Percentiles rank a stretch among this genome's conserved stretches.
phyloP scores from a whole-genome alignment of 1,139 yeast species.

The Candida glucosophila region DNA sequence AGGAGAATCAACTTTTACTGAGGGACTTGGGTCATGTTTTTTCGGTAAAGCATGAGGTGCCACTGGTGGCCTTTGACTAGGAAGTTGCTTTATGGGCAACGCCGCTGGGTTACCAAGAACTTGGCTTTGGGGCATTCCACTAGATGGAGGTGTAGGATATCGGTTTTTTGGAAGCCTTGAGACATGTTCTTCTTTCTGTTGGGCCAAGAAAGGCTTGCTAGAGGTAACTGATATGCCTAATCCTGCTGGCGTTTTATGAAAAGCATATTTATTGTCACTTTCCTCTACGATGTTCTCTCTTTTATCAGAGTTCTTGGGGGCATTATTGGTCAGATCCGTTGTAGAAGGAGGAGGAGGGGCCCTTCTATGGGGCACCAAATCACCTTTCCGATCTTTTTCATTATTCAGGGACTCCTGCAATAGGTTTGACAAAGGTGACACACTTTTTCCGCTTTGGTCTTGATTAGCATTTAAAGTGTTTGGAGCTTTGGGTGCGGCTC shows the following conservation, averaged over 20 bases:
- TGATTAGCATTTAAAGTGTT: conserved; percentile 30
- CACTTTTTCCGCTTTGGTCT: conserved; percentile 11
- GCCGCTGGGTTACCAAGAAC: background rate
- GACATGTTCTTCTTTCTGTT: background rate
- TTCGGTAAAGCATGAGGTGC: background rate
- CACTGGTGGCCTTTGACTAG: conserved; percentile 1
- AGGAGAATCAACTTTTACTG: no score
- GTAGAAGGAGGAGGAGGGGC: conserved; percentile 48
- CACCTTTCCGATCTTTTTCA: conserved; percentile 8
- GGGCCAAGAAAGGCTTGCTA: background rate
- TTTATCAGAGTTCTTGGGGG: conserved; percentile 1
- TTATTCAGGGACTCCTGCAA: conserved; percentile 14
- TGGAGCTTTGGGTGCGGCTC: conserved; percentile 40
- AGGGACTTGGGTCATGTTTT: background rate
- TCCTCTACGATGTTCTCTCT: conserved; percentile 1
- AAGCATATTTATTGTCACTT: no score
- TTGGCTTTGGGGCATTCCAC: background rate
- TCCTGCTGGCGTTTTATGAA: conserved; percentile 12
- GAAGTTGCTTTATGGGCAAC: background rate
- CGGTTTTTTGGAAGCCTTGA: no score
- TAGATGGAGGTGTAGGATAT: background rate
- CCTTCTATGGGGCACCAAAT: conserved; percentile 40
- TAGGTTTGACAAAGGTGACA: conserved; percentile 29
- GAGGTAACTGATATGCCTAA: background rate
- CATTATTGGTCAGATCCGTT: conserved; percentile 4